Base-by-base conservation (phyloP, 2,329 filamentous ascomycete species). In the Arthrobotrys entomopaga region DNA sequence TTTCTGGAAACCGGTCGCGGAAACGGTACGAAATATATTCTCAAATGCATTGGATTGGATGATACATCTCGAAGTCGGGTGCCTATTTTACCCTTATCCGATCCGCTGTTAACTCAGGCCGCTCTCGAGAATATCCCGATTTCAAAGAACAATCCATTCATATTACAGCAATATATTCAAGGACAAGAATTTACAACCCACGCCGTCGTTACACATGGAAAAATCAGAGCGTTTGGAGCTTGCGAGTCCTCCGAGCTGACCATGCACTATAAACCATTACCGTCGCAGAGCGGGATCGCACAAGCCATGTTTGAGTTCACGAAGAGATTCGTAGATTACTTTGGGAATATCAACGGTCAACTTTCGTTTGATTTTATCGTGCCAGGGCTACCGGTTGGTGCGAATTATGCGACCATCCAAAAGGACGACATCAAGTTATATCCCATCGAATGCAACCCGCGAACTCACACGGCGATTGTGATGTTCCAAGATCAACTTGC, bases 171-270 rank as follows among this genome's bases (percentile, higher is more conserved):
- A 79, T 91, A 86, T 79, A 86, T 91, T 75, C 83, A 85, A 0
- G 85, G 87, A 0, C 83, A 84, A 0, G 90, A 92, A 79, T 92
- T 88, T 79, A 91, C 89, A 80, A 91, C 90, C 0, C 90, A 93
- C 77, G 82, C 89, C 0, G 83, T 93, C 1, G 82, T 93, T 2
- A 83, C 92, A n/a, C 81, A 83, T 0, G 90, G 90, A 0, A 81
- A 85, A 38, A 85, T 93, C 15, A 86, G 85, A 57, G 86, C 86
- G 0, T 92, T 93, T 76, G 86, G 87, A 5, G 87, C 89, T 0
- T 91, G 90, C 78, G 86, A 86, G 1, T 89, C 87, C 0, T 82
- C 84, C 0, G 87, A 87, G 76, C 82, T 89, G 2, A 82, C 88
- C 22, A 90, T 91, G 86, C 87, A 90, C 77, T 92, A 91, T 81